Percentiles rank a stretch among this genome's conserved stretches.
Conservation (phyloP, 495 filamentous ascomycete species). For the Rostrohypoxylon terebratum region DNA sequence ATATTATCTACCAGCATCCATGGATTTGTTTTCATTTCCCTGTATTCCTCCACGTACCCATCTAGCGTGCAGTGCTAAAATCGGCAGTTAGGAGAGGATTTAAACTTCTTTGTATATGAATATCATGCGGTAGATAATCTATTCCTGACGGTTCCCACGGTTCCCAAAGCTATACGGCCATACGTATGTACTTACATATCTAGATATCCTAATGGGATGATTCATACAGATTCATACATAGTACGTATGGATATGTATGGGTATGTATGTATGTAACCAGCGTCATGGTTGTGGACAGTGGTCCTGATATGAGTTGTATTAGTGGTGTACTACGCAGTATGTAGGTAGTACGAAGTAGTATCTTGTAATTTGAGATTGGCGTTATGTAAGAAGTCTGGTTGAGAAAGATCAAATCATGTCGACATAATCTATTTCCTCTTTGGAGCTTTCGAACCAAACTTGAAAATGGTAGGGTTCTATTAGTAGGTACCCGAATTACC, state of each 20-base stretch:
- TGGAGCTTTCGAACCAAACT: slow-evolving; percentile 36
- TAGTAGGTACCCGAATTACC: slow-evolving; percentile 18
- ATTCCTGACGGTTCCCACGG: slow-evolving; percentile 8
- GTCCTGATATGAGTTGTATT: slow-evolving; percentile 8
- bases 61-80: not conserved
- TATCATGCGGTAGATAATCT: slow-evolving; percentile 13
- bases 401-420: slow-evolving; percentile 44
- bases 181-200: not conserved
- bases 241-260: not conserved
- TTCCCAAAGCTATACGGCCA: slow-evolving; percentile 10
- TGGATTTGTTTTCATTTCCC: not conserved
- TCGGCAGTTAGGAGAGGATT: slow-evolving; percentile 12
- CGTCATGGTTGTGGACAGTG: slow-evolving; percentile 3
- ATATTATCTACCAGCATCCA: not conserved
- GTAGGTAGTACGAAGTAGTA: too few species aligned
- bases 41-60: not conserved
- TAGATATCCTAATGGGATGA: slow-evolving; percentile 4
- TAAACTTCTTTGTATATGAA: not conserved
- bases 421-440: slow-evolving; percentile 29
- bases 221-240: slow-evolving; percentile 6
- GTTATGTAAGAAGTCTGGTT: slow-evolving; percentile 35
- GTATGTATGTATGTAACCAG: not conserved
- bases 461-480: slow-evolving; percentile 24
- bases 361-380: slow-evolving; percentile 40
- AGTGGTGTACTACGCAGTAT: too few species aligned